Conservation (phyloP, 2,329 filamentous ascomycete species). For the Diaporthe vaccinii region DNA sequence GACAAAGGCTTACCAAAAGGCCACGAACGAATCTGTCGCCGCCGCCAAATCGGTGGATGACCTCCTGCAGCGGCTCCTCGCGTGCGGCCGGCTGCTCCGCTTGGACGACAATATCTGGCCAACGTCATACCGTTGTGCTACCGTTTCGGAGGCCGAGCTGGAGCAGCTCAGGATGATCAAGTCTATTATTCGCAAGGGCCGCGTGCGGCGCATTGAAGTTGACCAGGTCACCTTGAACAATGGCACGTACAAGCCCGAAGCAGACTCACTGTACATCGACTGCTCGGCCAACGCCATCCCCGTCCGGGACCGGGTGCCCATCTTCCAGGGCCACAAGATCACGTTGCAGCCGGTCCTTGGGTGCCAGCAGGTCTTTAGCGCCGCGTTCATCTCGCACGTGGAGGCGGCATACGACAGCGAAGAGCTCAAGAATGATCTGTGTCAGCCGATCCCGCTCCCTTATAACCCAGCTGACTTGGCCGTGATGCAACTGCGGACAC, state of each 20-base stretch:
- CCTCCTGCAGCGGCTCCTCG: background rate
- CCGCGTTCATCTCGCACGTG: background rate
- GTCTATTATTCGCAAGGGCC: background rate
- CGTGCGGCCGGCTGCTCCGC: background rate
- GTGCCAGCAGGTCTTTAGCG: conserved; percentile 10
- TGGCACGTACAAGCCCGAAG: background rate
- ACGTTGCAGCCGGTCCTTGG: background rate
- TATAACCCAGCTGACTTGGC: background rate
- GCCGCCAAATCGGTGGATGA: background rate
- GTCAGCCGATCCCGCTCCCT: background rate
- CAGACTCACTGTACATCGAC: background rate
- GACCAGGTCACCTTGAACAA: background rate
- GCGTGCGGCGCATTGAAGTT: background rate
- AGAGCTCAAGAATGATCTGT: background rate
- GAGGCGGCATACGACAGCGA: background rate
- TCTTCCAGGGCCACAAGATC: background rate
- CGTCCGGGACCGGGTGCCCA: background rate
- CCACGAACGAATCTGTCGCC: too few relatives aligned
- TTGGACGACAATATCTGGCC: conserved; percentile 1
- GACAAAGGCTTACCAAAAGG: too few relatives aligned
- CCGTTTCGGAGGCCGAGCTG: background rate
- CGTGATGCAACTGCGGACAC: too few relatives aligned
- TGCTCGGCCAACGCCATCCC: background rate
- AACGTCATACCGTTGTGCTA: background rate
- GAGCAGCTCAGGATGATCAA: background rate